Percentiles rank a stretch among this genome's conserved stretches.
These are phyloP conservation scores for Phascolomyces articulosus DNA, from an alignment of 371 early-diverging fungal species.

Conservation along the genomic window DNA sequence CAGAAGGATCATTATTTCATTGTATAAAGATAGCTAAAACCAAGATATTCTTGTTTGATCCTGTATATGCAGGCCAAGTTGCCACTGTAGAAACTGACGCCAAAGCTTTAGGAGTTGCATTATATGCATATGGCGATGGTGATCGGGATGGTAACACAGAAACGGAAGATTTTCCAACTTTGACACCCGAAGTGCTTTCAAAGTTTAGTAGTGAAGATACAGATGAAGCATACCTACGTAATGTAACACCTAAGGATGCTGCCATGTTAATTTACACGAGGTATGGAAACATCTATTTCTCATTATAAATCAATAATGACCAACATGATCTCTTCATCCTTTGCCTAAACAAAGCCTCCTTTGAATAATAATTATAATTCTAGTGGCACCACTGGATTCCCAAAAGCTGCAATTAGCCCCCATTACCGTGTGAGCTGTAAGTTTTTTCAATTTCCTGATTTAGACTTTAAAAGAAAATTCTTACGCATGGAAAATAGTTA, in stretches of 20 bases:
- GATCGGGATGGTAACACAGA: neutral
- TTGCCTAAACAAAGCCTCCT: too few relatives aligned
- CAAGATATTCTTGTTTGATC: slow-evolving; percentile 31
- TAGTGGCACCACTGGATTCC: slow-evolving; percentile 26
- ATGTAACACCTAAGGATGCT: slow-evolving; percentile 20
- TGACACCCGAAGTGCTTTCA: neutral
- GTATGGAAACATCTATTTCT: neutral
- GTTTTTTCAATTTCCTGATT: neutral
- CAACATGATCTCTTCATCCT: too few relatives aligned
- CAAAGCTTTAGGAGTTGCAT: slow-evolving; percentile 8
- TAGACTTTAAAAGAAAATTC: neutral
- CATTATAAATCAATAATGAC: neutral
- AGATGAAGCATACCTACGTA: slow-evolving; percentile 23
- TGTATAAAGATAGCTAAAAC: slow-evolving; percentile 32
- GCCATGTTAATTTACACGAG: slow-evolving; percentile 50
- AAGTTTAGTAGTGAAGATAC: slow-evolving; percentile 16
- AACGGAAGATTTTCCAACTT: slow-evolving; percentile 1
- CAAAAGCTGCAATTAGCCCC: slow-evolving; percentile 13
- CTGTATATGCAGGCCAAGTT: slow-evolving; percentile 22
- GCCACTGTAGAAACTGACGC: slow-evolving; percentile 8
- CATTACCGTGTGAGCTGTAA: slow-evolving; percentile 11
- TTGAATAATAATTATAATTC: neutral
- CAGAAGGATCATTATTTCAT: slow-evolving; percentile 26
- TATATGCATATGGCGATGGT: slow-evolving; percentile 31
- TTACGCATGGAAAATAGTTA: slow-evolving; percentile 1